phyloP scores from a whole-genome alignment of 139 green algal species.

The Picochlorum costavermella region DNA sequence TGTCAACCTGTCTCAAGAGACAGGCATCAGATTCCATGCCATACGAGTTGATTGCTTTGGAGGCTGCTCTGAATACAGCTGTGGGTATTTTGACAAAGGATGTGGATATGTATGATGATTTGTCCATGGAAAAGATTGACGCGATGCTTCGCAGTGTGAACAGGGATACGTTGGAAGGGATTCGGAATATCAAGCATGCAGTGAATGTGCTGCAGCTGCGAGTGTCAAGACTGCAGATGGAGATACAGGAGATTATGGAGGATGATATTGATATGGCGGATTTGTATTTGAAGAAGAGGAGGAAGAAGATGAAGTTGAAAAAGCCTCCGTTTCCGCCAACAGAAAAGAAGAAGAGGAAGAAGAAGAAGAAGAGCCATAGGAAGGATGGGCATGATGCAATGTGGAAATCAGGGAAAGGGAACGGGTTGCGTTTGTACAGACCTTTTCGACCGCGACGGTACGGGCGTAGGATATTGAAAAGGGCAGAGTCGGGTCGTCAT shows the following conservation, averaged over 20 bases:
- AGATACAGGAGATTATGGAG: conserved; percentile 7
- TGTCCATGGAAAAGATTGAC: conserved; percentile 10
- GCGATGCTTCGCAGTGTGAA: conserved; percentile 19
- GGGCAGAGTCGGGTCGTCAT: no score
- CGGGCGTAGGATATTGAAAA: no score
- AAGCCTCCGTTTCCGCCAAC: no score
- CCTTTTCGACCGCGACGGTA: no score
- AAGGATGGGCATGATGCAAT: no score
- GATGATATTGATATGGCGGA: conserved; percentile 13
- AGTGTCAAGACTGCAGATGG: not conserved
- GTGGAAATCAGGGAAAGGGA: no score
- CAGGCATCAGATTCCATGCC: not conserved
- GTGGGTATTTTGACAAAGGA: conserved; percentile 12
- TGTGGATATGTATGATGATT: conserved; percentile 11
- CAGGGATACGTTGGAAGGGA: not conserved
- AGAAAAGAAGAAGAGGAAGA: no score
- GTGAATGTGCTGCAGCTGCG: not conserved
- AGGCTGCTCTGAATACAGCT: conserved; percentile 16
- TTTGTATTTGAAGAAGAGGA: conserved; percentile 7
- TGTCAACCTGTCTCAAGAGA: conserved; percentile 26
- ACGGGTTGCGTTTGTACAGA: no score
- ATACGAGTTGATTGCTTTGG: conserved; percentile 42
- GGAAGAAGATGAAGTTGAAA: no score
- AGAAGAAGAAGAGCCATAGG: no score
- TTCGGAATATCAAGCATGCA: conserved; percentile 4